phyloP scores from a whole-genome alignment of 164 flowering plant genomes.

The Macadamia integrifolia region DNA sequence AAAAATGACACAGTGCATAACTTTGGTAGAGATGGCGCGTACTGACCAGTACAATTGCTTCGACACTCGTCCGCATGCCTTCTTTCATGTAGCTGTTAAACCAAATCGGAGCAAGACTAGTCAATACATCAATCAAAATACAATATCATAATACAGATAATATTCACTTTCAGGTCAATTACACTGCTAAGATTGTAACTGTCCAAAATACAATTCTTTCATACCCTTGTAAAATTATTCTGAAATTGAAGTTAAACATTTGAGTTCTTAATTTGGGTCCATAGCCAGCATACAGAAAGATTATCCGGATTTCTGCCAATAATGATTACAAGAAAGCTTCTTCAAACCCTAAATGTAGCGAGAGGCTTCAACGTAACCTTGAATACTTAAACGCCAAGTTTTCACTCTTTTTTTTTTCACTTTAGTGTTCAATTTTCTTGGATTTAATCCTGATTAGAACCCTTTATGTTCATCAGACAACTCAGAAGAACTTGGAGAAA shows the following conservation, averaged over 20 bases:
- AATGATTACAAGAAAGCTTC: no score
- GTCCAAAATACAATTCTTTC: neutral
- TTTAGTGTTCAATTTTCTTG: no score
- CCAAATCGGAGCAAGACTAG: neutral
- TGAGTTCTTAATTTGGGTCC: no score
- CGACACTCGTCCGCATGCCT: slow-evolving; percentile 81
- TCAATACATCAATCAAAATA: neutral
- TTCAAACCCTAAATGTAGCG: no score
- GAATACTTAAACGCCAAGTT: no score
- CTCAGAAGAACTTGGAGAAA: neutral
- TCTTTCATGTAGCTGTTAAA: slow-evolving; percentile 63
- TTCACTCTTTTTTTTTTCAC: no score
- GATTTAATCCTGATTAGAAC: no score
- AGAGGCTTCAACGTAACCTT: no score
- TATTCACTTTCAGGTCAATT: neutral
- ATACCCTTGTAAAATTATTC: neutral
- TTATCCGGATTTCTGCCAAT: neutral
- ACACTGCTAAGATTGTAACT: neutral
- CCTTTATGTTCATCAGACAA: no score
- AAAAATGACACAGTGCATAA: neutral
- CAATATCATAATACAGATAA: neutral
- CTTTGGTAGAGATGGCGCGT: neutral
- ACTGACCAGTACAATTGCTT: slow-evolving; percentile 62
- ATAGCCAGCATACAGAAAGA: neutral
- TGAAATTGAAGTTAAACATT: neutral